Base-by-base conservation (phyloP, 148 eudicot species). In the Rhododendron williamsianum region DNA sequence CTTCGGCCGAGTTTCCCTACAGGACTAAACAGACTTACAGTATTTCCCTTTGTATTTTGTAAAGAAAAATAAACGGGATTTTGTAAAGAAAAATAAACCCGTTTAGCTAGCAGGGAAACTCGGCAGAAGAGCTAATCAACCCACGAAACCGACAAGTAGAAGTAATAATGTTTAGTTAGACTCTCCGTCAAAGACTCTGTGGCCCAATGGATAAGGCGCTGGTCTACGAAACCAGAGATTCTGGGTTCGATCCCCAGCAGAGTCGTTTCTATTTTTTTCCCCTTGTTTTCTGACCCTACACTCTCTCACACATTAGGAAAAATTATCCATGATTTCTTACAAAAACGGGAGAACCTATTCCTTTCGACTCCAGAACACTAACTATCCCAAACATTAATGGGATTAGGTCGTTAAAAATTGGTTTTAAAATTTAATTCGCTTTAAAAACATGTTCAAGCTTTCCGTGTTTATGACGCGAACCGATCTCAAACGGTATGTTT, bases 161-260 rank as follows among this genome's bases (percentile, higher is more conserved):
- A 46, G 10, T 46, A 46, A 0, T 46, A 9, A 7, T 1, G 9
- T 46, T 46, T 9, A 9, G 2, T 9, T 9, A 46, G 2, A 0
- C 11, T 7, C 2, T 9, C 10, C 0, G 49, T 76, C 38, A 71
- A 4, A 30, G 87, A 85, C 87, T 85, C 80, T 35, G 80, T 95
- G 98, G 98, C 98, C 97, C 97, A 95, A 95, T 94, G 97, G 98
- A 95, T 93, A 95, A 95, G 97, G 96, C 95, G 97, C 97, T 95
- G 98, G 97, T 95, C 98, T 95, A 94, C 97, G 97, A 45, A 95
- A 95, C 98, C 98, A 93, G 96, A 95, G 86, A 86, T 86, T 88
- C 88, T 88, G 90, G 90, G 88, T 88, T 83, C 88, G 84, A 86
- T 80, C 88, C 90, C 90, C 88, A 84, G 88, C 72, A 76, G 81